These are phyloP conservation scores for Harringtonia aguacate DNA, from an alignment of 2,329 filamentous ascomycete species.

Conservation along the genomic window DNA sequence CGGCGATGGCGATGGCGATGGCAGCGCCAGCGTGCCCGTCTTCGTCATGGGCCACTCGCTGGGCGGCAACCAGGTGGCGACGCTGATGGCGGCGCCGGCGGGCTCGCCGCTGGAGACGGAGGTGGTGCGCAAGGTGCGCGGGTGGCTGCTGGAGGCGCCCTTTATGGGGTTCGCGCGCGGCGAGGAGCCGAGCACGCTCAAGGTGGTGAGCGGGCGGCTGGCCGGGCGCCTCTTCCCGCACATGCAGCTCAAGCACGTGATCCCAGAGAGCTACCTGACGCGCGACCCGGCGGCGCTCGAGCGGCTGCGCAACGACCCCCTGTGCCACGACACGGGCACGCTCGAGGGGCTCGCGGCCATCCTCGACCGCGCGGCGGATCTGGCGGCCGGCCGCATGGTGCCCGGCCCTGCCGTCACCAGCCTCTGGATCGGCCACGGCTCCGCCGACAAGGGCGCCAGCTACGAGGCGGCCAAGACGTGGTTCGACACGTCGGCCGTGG, in stretches of 20 bases:
- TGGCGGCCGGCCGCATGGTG: conserved; percentile 45
- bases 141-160: conserved; percentile 68
- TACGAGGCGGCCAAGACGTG: conserved; percentile 55
- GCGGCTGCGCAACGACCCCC: conserved; percentile 51
- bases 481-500: conserved; percentile 35
- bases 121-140: conserved; percentile 50
- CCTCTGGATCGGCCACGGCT: conserved; percentile 68
- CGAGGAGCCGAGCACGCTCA: conserved; percentile 51
- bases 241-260: conserved; percentile 53
- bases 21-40: conserved; percentile 44
- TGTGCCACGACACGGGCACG: conserved; percentile 77
- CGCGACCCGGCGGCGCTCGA: conserved; percentile 55
- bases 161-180: conserved; percentile 63
- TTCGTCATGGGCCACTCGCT: conserved; percentile 89
- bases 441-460: conserved; percentile 58
- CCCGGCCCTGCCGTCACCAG: conserved; percentile 45
- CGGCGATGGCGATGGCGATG: conserved; percentile 10
- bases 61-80: conserved; percentile 72
- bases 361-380: conserved; percentile 58
- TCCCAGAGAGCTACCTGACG: conserved; percentile 54
- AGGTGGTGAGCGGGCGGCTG: conserved; percentile 55
- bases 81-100: conserved; percentile 38
- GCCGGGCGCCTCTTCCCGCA: conserved; percentile 57
- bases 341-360: conserved; percentile 65
- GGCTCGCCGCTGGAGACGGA: conserved; percentile 29